Evolutionary conservation across 2,329 filamentous ascomycete genomes (phyloP).

Genomic region (Geosmithia flava): DNA sequence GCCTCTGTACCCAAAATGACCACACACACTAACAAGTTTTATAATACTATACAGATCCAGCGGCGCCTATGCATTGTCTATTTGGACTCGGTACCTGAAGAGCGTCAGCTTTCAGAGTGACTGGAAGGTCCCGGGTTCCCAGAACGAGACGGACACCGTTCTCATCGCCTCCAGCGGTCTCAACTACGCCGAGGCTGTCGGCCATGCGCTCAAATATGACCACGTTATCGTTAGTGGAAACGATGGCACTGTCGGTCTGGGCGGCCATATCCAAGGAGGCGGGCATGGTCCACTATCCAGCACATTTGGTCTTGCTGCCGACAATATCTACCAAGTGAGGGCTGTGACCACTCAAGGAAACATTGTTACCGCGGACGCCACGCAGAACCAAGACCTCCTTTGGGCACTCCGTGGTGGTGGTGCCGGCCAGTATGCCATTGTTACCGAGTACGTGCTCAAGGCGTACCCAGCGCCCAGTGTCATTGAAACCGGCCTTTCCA

Average conservation of each 20-base stretch:
- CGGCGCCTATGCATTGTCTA: conserved; percentile 8
- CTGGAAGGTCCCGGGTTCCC: conserved; percentile 15
- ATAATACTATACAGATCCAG: conserved; percentile 4
- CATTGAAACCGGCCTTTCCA: conserved; percentile 1
- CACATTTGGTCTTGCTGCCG: conserved; percentile 11
- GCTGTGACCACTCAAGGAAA: conserved; percentile 12
- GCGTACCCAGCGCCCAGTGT: conserved; percentile 4
- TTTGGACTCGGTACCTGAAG: conserved; percentile 8
- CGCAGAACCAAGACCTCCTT: conserved; percentile 6
- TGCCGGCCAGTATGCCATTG: conserved; percentile 5
- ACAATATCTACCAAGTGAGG: conserved; percentile 12
- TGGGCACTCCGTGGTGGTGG: conserved; percentile 8
- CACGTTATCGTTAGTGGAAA: conserved; percentile 40
- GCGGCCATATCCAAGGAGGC: conserved; percentile 15
- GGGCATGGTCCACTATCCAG: conserved; percentile 13
- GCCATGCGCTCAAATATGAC: conserved; percentile 28
- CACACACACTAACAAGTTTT: too few species aligned
- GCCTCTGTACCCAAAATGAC: too few species aligned
- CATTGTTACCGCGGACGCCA: conserved; percentile 4
- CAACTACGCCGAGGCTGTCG: conserved; percentile 30
- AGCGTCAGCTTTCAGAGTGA: neutral
- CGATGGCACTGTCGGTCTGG: conserved; percentile 28
- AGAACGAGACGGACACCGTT: conserved; percentile 30
- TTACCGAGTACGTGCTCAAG: conserved; percentile 6
- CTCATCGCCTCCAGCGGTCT: conserved; percentile 42